phyloP scores from a whole-genome alignment of 2,329 filamentous ascomycete genomes.

The Trichoderma gracile region DNA sequence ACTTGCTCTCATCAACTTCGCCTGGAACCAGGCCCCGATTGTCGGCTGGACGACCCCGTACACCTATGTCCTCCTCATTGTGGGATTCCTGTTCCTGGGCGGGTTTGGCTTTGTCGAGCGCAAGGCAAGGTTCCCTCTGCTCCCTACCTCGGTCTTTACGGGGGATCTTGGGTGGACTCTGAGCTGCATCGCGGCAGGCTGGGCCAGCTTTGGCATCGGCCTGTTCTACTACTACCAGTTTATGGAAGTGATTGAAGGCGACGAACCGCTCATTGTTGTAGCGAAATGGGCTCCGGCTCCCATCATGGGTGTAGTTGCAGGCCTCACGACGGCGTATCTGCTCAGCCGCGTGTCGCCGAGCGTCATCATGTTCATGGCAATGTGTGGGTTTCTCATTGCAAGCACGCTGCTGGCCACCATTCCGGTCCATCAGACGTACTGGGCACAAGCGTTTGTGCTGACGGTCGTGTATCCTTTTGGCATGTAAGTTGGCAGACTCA shows the following conservation, averaged over 20 bases:
- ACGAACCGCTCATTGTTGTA: slow-evolving; percentile 45
- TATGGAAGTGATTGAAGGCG: slow-evolving; percentile 42
- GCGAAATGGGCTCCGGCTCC: slow-evolving; percentile 40
- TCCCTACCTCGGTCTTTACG: slow-evolving; percentile 12
- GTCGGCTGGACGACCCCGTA: slow-evolving; percentile 57
- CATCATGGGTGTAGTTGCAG: slow-evolving; percentile 45
- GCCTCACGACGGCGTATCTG: slow-evolving; percentile 42
- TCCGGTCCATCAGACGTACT: slow-evolving; percentile 58
- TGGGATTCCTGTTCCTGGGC: slow-evolving; percentile 53
- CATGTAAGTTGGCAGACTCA: slow-evolving; percentile 4
- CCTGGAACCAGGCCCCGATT: slow-evolving; percentile 61
- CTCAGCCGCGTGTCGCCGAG: slow-evolving; percentile 33
- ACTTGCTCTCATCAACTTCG: slow-evolving; percentile 60
- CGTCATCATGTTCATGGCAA: slow-evolving; percentile 44
- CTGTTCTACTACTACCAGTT: slow-evolving; percentile 51
- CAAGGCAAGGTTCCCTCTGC: slow-evolving; percentile 12
- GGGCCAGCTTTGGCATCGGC: slow-evolving; percentile 52
- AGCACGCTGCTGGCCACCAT: slow-evolving; percentile 45
- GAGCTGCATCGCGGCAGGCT: slow-evolving; percentile 50
- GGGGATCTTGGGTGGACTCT: slow-evolving; percentile 47
- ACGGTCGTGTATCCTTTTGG: slow-evolving; percentile 11
- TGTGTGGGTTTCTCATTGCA: slow-evolving; percentile 43
- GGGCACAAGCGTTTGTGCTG: slow-evolving; percentile 59
- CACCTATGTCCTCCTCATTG: slow-evolving; percentile 54
- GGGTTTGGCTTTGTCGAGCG: slow-evolving; percentile 57